Percentiles rank a stretch among this genome's conserved stretches.
These are phyloP conservation scores for Salvia splendens DNA, from an alignment of 257 asterid species.

Conservation along the genomic window DNA sequence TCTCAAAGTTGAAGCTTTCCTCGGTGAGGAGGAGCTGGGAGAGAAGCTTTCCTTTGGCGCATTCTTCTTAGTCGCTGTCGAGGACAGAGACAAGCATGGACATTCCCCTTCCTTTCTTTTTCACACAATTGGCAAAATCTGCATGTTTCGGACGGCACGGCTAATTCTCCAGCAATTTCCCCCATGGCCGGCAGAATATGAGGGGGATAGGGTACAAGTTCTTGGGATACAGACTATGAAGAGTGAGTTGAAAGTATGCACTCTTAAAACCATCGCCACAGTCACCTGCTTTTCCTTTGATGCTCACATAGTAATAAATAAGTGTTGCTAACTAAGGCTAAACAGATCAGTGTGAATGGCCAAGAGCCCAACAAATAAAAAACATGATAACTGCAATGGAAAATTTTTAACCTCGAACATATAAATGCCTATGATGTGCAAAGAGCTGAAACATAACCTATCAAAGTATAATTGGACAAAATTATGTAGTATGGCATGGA, in stretches of 20 bases:
- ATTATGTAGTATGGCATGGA: conserved; percentile 10
- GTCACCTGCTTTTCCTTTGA: conserved; percentile 98
- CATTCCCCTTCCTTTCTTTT: conserved; percentile 99
- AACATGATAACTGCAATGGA: conserved; percentile 87
- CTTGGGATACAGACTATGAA: conserved; percentile 96
- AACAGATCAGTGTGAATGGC: conserved; percentile 87
- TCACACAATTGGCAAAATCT: conserved; percentile 93
- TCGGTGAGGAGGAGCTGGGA: conserved; percentile 94
- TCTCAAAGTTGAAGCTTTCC: conserved; percentile 81
- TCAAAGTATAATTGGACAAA: conserved; percentile 3
- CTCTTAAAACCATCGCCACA: conserved; percentile 99
- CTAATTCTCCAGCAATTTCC: conserved; percentile 89
- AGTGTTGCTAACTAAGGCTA: conserved; percentile 93
- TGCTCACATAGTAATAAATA: conserved; percentile 90
- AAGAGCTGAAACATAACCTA: not conserved
- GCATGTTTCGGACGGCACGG: conserved; percentile 99
- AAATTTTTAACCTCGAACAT: conserved; percentile 22
- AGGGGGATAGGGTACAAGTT: conserved; percentile 99
- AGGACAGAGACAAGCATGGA: conserved; percentile 88
- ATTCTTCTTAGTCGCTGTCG: conserved; percentile 91
- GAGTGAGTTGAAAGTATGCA: conserved; percentile 99
- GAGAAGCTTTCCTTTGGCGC: conserved; percentile 90
- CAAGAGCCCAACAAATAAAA: conserved; percentile 64
- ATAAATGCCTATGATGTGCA: not conserved
- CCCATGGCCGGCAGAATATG: conserved; percentile 98